A percentile compares a stretch with the other conserved stretches of the same genome.
phyloP scores from a whole-genome alignment of 805 yeast species.

The Saccharomyces eubayanus region DNA sequence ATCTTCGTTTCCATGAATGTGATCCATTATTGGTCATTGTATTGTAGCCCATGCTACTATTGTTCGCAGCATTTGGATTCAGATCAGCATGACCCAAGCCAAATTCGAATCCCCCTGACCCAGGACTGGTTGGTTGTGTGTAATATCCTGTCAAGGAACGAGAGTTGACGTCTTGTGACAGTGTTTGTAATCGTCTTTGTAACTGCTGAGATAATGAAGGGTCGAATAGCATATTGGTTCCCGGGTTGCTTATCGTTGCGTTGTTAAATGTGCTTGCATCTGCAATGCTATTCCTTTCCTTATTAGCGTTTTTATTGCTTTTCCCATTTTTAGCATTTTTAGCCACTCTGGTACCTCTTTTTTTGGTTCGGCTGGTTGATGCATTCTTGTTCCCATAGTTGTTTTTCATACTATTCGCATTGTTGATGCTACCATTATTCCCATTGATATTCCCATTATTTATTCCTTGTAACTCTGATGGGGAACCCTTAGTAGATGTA shows the following conservation, averaged over 20 bases:
- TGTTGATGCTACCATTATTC: neutral
- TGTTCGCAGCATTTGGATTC: constrained; percentile 1
- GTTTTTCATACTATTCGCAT: neutral
- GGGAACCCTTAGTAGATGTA: constrained; percentile 20
- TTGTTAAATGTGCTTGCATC: neutral
- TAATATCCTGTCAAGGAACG: constrained; percentile 25
- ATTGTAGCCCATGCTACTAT: neutral
- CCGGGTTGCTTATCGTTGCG: constrained; percentile 2
- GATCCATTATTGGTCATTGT: neutral
- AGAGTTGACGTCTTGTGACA: constrained; percentile 22
- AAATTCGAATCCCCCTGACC: constrained; percentile 12
- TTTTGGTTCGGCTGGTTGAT: neutral
- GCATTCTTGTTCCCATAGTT: neutral
- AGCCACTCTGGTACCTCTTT: constrained; percentile 1
- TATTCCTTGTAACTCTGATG: constrained; percentile 7
- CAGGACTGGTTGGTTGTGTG: constrained; percentile 30
- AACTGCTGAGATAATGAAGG: constrained; percentile 24
- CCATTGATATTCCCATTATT: constrained; percentile 1
- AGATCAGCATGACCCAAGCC: constrained; percentile 9
- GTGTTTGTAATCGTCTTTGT: constrained; percentile 21
- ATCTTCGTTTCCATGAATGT: constrained; percentile 20
- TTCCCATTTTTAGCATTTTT: neutral
- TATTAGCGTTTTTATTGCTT: constrained; percentile 1
- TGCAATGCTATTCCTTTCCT: neutral
- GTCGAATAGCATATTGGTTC: constrained; percentile 15